phyloP scores from a whole-genome alignment of 345 rosid genomes.

The Ricinus communis region DNA sequence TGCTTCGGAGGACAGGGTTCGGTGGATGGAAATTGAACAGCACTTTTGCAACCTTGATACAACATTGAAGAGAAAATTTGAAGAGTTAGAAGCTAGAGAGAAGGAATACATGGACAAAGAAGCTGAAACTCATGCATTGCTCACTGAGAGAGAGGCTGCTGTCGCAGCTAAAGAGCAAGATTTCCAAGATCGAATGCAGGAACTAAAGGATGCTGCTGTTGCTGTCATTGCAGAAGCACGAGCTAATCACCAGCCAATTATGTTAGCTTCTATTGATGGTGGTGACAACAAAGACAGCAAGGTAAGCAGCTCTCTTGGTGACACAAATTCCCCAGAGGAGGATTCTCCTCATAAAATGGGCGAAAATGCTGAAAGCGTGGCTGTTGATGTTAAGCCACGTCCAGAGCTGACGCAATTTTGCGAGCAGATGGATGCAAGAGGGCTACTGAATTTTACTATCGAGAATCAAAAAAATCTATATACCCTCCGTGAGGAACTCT shows the following conservation, averaged over 20 bases:
- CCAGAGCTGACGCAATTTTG: slow-evolving; percentile 55
- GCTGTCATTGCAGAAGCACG: slow-evolving; percentile 46
- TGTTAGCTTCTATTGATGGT: slow-evolving; percentile 30
- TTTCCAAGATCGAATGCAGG: slow-evolving; percentile 54
- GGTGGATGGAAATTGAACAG: slow-evolving; percentile 51
- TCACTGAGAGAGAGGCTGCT: slow-evolving; percentile 44
- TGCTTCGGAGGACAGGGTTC: slow-evolving; percentile 34
- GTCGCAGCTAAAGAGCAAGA: slow-evolving; percentile 56
- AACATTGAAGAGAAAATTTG: slow-evolving; percentile 36
- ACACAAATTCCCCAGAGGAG: slow-evolving; percentile 39
- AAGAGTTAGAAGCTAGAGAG: slow-evolving; percentile 52
- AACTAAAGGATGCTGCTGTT: slow-evolving; percentile 60
- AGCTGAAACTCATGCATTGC: slow-evolving; percentile 33
- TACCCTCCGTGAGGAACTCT: slow-evolving; percentile 47
- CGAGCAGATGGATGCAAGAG: slow-evolving; percentile 66
- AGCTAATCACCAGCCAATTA: slow-evolving; percentile 29
- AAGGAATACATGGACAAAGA: slow-evolving; percentile 46
- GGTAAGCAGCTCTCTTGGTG: slow-evolving; percentile 60
- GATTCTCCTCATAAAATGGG: slow-evolving; percentile 36
- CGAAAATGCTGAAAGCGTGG: slow-evolving; percentile 41
- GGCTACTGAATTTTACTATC: slow-evolving; percentile 46
- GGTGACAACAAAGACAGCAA: slow-evolving; percentile 39
- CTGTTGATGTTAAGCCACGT: slow-evolving; percentile 43
- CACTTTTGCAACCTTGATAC: slow-evolving; percentile 46
- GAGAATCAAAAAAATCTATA: slow-evolving; percentile 45